Evolutionary conservation across 495 filamentous ascomycete genomes (phyloP).

Genomic region (Talaromyces stipitatus): DNA sequence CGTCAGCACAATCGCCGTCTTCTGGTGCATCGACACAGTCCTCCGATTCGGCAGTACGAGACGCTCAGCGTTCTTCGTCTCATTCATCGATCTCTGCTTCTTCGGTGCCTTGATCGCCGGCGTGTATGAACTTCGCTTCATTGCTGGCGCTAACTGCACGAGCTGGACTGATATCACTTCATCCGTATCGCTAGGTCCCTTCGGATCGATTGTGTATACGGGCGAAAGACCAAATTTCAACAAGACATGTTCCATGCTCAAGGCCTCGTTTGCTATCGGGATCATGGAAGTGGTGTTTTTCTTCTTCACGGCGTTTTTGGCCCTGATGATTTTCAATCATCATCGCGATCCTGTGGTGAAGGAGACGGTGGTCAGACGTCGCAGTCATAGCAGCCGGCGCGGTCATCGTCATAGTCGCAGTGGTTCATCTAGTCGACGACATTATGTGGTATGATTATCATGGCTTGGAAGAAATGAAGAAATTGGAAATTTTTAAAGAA

Average conservation of each 20-base stretch:
- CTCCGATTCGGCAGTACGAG: slow-evolving; percentile 69
- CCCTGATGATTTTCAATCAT: slow-evolving; percentile 48
- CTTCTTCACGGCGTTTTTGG: slow-evolving; percentile 58
- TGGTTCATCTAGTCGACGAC: slow-evolving; percentile 23
- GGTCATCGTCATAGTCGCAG: slow-evolving; percentile 16
- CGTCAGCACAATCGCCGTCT: slow-evolving; percentile 67
- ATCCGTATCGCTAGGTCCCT: slow-evolving; percentile 52
- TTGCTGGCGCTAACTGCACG: slow-evolving; percentile 59
- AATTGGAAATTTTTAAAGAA: background rate
- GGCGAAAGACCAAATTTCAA: slow-evolving; percentile 44
- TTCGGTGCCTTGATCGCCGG: slow-evolving; percentile 75
- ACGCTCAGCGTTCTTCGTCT: slow-evolving; percentile 66
- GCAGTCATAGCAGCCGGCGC: slow-evolving; percentile 35
- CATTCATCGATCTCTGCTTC: slow-evolving; percentile 71
- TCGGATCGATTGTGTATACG: slow-evolving; percentile 38
- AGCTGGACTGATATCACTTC: slow-evolving; percentile 40
- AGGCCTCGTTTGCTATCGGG: slow-evolving; percentile 75
- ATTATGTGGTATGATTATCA: slow-evolving; percentile 29
- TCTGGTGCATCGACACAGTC: slow-evolving; percentile 74
- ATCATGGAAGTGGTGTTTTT: slow-evolving; percentile 88
- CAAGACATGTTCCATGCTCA: slow-evolving; percentile 82
- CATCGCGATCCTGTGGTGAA: slow-evolving; percentile 28
- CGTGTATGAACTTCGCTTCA: slow-evolving; percentile 68
- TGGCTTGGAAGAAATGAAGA: background rate
- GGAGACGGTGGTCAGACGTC: slow-evolving; percentile 33